Evolutionary conservation across 139 green algal species (phyloP), one percentile per base, ranked within the genome.

Genomic region (Auxenochlorella pyrenoidosa): DNA sequence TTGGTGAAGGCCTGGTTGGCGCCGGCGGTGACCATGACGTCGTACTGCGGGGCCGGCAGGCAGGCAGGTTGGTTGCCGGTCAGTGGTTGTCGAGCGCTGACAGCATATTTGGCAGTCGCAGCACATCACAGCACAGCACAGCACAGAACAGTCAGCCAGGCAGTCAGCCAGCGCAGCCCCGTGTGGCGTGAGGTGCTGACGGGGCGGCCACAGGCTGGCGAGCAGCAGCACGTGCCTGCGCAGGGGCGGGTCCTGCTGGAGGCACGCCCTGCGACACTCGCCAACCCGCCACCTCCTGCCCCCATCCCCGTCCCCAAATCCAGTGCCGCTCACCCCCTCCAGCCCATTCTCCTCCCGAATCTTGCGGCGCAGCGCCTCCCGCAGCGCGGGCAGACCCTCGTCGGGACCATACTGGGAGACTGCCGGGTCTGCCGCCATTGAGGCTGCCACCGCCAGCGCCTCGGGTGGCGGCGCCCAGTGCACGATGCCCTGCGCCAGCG

Each of bases 1-100:
- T 98, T 99, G 10, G 93, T 89, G 75, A 98, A 98, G 28, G 92
- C 95, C 91, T 99, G 97, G 76, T 97, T 98, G 83, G 97, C 97
- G 12, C 97, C 97, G 10, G 94, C 90, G 12, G 97, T 99, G 13
- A 99, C 95, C 90, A 98, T 97, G 22, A 99, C 95, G 36, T 97
- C 92, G 40, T 95, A 95, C 93, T 96, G 91, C 65, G 75, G n/a
- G 24, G 51, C 1, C 16, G 54, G n/a, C n/a, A n/a, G n/a, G n/a
- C n/a, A n/a, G n/a, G n/a, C n/a, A n/a, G n/a, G n/a, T n/a, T n/a
- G n/a, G n/a, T n/a, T n/a, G n/a, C n/a, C n/a, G n/a, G n/a, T n/a
- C n/a, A n/a, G n/a, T n/a, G n/a, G n/a, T n/a, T n/a, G n/a, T n/a
- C n/a, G n/a, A n/a, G n/a, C n/a, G n/a, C n/a, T n/a, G n/a, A n/a